Base-by-base conservation (phyloP, 1,284 basidiomycete genomes). In the Ganoderma boninense region DNA sequence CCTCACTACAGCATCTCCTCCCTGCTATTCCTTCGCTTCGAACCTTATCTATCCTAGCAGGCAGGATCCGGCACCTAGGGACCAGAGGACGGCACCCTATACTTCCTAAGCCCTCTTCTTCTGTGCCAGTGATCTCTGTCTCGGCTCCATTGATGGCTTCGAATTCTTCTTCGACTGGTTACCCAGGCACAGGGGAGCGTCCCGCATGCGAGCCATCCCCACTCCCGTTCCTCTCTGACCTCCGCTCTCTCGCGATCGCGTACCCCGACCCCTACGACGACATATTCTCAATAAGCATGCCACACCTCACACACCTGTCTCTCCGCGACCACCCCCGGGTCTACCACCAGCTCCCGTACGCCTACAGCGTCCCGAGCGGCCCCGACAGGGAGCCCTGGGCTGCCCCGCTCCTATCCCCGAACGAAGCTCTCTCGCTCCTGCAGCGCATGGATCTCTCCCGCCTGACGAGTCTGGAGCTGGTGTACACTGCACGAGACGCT, bases 141-240 rank as follows among this genome's bases (percentile, higher is more conserved):
- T 10, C 10, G 35, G 35, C 35, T 38, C 35, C 10, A 10, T 10
- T n/a, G 4, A 10, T n/a, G 20, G 7, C 35, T 10, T 38, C 35
- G 26, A 29, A 29, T 29, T 29, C 26, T 29, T 29, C 26, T 29
- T 29, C 26, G 26, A 29, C 26, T 29, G 26, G 26, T 29, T 29
- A 29, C 26, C 26, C 26, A 29, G 26, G 26, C 26, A 29, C 26
- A 7, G 35, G 10, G 16, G 18, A 46, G 16, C 14, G 20, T 20
- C 44, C 76, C 4, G 73, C 13, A 11, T 13, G 23, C 16, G 23
- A 26, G 7, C 16, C 14, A 20, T 46, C 44, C 5, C 44, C 44
- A 5, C 4, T 23, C 49, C 23, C 13, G 8, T 23, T 26, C n/a
- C n/a, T 54, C 49, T 26, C 49, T 8, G 23, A 26, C 3, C 49